Conservation (phyloP, 2,329 filamentous ascomycete genomes). For the Epichloe aotearoae region DNA sequence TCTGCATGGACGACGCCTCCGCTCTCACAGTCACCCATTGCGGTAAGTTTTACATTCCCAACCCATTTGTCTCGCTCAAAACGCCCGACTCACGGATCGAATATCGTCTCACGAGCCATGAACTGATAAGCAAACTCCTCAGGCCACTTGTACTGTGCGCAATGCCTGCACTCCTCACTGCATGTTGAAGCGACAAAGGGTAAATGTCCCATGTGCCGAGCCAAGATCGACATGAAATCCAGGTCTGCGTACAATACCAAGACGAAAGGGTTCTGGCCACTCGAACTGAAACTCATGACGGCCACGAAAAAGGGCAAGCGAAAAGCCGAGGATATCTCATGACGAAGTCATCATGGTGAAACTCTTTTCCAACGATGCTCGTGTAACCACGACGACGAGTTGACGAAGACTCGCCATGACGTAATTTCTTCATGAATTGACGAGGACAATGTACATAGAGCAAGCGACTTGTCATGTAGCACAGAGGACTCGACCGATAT, state of each 20-base stretch:
- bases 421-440: too few relatives aligned
- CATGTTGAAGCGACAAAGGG: slow-evolving; percentile 41
- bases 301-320: slow-evolving; percentile 36
- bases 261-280: slow-evolving; percentile 40
- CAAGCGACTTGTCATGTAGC: too few relatives aligned
- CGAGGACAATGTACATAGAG: too few relatives aligned
- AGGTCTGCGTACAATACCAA: slow-evolving; percentile 28
- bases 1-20: slow-evolving; percentile 51
- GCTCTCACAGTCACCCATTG: slow-evolving; percentile 51
- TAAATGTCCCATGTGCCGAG: slow-evolving; percentile 50
- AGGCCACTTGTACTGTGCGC: slow-evolving; percentile 51
- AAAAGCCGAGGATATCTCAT: slow-evolving; percentile 19
- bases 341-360: slow-evolving; percentile 1
- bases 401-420: too few relatives aligned
- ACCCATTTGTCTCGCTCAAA: too few relatives aligned
- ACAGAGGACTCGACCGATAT: too few relatives aligned
- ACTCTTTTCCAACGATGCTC: too few relatives aligned
- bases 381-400: too few relatives aligned
- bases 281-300: slow-evolving; percentile 51
- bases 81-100: too few relatives aligned
- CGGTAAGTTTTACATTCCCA: slow-evolving; percentile 33
- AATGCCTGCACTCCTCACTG: slow-evolving; percentile 48
- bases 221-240: slow-evolving; percentile 38
- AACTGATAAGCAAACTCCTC: neutral
- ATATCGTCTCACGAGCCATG: neutral